These are phyloP conservation scores for Melastoma candidum DNA, from an alignment of 441 rosid species.

Conservation along the genomic window DNA sequence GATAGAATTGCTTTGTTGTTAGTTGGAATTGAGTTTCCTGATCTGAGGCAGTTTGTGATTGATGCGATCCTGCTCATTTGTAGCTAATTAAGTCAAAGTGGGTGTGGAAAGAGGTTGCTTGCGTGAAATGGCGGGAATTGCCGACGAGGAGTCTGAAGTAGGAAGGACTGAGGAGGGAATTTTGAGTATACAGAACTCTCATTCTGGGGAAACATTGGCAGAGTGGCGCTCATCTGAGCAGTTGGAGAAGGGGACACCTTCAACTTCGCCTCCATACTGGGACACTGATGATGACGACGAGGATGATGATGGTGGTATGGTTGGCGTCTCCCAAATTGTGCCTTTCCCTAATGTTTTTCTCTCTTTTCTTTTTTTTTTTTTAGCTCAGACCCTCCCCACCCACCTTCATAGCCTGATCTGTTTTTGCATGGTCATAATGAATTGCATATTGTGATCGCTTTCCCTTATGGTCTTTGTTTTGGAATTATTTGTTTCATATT, in stretches of 20 bases:
- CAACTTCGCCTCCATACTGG: constrained; percentile 91
- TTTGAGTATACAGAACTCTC: constrained; percentile 49
- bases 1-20: no score
- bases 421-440: no score
- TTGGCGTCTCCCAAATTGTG: constrained; percentile 1
- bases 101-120: constrained; percentile 28
- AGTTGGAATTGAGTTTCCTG: no score
- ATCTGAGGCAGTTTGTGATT: no score
- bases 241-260: constrained; percentile 77
- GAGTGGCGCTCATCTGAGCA: constrained; percentile 90
- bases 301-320: constrained; percentile 56
- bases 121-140: constrained; percentile 64
- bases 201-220: constrained; percentile 63
- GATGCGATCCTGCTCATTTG: not conserved
- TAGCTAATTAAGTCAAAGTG: constrained; percentile 24
- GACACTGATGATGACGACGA: constrained; percentile 42
- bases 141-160: constrained; percentile 56
- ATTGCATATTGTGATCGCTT: no score
- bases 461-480: no score
- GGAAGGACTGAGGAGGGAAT: constrained; percentile 59
- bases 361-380: no score
- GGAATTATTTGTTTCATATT: not conserved
- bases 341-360: no score
- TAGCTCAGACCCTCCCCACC: no score
- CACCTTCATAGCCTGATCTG: no score